Evolutionary conservation across 2,329 filamentous ascomycete genomes (phyloP).

Genomic region (Penicillium brasilianum): DNA sequence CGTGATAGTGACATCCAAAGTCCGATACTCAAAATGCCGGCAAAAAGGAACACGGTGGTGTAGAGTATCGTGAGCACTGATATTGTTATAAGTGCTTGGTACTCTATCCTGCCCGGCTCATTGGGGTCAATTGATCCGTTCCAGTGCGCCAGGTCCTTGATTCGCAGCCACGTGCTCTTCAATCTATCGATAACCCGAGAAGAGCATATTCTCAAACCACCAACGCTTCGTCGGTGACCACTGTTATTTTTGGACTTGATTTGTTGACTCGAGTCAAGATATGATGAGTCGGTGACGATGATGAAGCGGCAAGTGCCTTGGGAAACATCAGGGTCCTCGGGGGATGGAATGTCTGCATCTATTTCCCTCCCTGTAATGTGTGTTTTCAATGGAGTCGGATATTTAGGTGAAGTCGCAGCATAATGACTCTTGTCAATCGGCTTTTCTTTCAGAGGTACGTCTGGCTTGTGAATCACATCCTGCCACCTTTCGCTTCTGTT

Average conservation of each 20-base stretch:
- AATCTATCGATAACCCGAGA: not conserved
- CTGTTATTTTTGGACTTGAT: not conserved
- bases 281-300: not conserved
- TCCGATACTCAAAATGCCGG: slow-evolving; percentile 54
- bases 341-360: slow-evolving; percentile 1
- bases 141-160: not conserved
- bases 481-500: not conserved
- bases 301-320: not conserved
- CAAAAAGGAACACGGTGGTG: slow-evolving; percentile 52
- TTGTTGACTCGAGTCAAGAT: not conserved
- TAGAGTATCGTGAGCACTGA: slow-evolving; percentile 50
- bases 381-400: not conserved
- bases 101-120: slow-evolving; percentile 48
- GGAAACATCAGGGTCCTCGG: not conserved
- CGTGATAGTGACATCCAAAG: slow-evolving; percentile 52
- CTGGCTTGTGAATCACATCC: not conserved
- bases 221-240: not conserved
- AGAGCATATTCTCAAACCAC: not conserved
- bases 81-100: slow-evolving; percentile 44
- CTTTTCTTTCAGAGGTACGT: not conserved
- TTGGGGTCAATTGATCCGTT: slow-evolving; percentile 38
- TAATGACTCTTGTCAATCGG: not conserved
- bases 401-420: not conserved
- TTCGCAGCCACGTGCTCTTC: slow-evolving; percentile 4
- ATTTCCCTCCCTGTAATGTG: slow-evolving; percentile 8